Evolutionary conservation across 2,329 filamentous ascomycete genomes (phyloP).

Genomic region (Fusarium lyarnte): DNA sequence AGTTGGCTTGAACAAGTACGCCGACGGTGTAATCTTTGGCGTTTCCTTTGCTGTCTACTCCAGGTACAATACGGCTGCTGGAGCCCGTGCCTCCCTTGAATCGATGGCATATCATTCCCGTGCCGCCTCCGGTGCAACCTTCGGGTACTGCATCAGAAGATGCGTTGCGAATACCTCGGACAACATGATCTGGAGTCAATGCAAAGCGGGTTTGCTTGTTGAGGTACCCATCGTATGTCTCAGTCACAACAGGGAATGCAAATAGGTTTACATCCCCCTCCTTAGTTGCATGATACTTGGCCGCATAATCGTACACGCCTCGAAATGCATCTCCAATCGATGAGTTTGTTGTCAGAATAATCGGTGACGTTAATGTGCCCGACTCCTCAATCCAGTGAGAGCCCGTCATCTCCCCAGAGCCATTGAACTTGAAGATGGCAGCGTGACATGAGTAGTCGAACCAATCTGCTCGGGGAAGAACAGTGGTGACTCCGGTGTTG

Average conservation of each 20-base stretch:
- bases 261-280: constrained; percentile 61
- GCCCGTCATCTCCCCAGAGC: constrained; percentile 70
- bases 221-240: constrained; percentile 71
- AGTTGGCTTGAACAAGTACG: constrained; percentile 73
- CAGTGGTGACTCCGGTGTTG: constrained; percentile 62
- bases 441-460: constrained; percentile 56
- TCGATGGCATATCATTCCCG: constrained; percentile 72
- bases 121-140: constrained; percentile 73
- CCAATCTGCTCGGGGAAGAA: constrained; percentile 58
- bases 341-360: constrained; percentile 68
- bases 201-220: constrained; percentile 66
- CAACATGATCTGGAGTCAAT: constrained; percentile 63
- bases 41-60: constrained; percentile 47
- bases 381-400: constrained; percentile 70
- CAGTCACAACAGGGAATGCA: constrained; percentile 66
- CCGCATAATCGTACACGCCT: constrained; percentile 66
- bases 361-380: constrained; percentile 66
- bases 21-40: constrained; percentile 64
- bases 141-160: constrained; percentile 63
- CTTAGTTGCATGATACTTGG: constrained; percentile 54
- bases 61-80: constrained; percentile 65
- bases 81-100: constrained; percentile 75
- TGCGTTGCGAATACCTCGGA: constrained; percentile 62
- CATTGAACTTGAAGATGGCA: constrained; percentile 70
- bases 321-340: constrained; percentile 67